Evolutionary conservation across 148 eudicot species (phyloP).

Genomic region (Rhododendron ovatum): DNA sequence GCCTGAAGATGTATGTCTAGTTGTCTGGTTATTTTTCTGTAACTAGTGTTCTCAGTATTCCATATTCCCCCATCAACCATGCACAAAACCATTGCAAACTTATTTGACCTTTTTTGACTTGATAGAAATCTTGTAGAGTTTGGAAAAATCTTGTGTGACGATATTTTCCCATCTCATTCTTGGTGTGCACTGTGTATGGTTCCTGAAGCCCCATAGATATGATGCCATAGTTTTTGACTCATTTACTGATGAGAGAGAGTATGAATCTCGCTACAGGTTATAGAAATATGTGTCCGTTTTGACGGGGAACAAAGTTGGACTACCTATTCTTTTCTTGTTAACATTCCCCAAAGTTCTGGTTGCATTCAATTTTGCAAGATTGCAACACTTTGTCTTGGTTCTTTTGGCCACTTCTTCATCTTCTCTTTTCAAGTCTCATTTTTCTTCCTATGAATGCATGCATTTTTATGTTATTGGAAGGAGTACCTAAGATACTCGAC

Average conservation of each 20-base stretch:
- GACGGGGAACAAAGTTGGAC: no score
- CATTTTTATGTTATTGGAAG: no score
- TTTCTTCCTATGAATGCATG: no score
- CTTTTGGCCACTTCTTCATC: not conserved
- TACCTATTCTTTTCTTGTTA: no score
- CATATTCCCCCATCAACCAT: no score
- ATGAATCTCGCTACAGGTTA: not conserved
- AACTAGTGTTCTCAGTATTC: not conserved
- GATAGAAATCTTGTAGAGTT: not conserved
- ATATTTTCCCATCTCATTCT: not conserved
- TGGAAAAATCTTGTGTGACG: not conserved
- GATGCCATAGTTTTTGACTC: not conserved
- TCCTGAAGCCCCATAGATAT: not conserved
- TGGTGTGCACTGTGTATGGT: not conserved
- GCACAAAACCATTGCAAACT: no score
- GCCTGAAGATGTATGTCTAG: conserved; percentile 84
- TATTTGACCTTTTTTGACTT: not conserved
- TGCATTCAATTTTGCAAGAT: not conserved
- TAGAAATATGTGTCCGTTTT: not conserved
- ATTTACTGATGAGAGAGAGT: not conserved
- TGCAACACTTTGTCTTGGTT: no score
- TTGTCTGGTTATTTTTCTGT: not conserved
- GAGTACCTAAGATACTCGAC: no score
- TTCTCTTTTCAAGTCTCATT: not conserved
- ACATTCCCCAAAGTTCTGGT: no score